phyloP scores from a whole-genome alignment of 2,329 filamentous ascomycete species.

The Calonectria hawksworthii region DNA sequence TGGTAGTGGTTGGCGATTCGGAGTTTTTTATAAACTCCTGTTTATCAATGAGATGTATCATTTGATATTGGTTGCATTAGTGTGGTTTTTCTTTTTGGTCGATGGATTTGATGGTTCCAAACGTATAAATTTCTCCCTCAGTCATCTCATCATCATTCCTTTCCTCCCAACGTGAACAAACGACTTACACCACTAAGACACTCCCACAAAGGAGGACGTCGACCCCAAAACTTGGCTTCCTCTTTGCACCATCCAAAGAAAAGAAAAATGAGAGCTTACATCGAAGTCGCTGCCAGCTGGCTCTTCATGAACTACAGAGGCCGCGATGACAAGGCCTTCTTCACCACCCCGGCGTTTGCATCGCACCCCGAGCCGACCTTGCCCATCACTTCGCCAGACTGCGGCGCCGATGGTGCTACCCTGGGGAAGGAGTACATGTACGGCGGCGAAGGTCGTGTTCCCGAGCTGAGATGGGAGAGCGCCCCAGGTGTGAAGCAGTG shows the following conservation, averaged over 20 bases:
- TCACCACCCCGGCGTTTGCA: constrained; percentile 52
- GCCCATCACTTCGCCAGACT: constrained; percentile 55
- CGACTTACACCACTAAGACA: neutral
- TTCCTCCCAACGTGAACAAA: neutral
- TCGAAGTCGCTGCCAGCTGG: constrained; percentile 56
- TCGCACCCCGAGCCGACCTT: constrained; percentile 53
- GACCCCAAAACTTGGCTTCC: neutral
- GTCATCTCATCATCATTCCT: neutral
- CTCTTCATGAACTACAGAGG: constrained; percentile 55
- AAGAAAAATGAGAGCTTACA: constrained; percentile 42
- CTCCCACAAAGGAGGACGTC: neutral
- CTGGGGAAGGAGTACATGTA: constrained; percentile 55
- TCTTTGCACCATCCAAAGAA: neutral
- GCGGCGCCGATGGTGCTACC: constrained; percentile 53
- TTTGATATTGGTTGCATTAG: neutral
- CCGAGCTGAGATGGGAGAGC: constrained; percentile 56
- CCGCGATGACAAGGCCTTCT: constrained; percentile 56
- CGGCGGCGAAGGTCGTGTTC: constrained; percentile 56
- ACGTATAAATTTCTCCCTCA: neutral
- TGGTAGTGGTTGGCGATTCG: neutral
- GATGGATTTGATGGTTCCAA: neutral
- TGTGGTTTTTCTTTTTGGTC: too few species aligned
- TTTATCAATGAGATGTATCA: neutral
- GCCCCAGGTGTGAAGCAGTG: constrained; percentile 58
- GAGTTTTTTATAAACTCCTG: neutral